Base-by-base conservation (phyloP, 768 basidiomycete species). In the Nidularia pulvinata region DNA sequence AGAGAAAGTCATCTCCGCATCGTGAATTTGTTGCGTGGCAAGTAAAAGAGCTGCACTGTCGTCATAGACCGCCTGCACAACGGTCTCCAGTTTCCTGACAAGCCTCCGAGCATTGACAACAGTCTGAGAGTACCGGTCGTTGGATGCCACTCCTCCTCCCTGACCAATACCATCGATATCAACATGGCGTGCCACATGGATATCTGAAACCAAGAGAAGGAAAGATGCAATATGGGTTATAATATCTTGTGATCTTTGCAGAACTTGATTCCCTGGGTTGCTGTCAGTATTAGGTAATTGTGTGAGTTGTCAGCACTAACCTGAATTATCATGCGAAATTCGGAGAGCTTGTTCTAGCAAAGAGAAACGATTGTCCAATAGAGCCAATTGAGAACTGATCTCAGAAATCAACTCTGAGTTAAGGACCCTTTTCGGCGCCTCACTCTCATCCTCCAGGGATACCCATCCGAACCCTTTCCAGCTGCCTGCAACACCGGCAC, bases 391-490 rank as follows among this genome's bases (percentile, higher is more conserved):
- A 2, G 70, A 59, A 56, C 73, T 77, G 59, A 91, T 67, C 52
- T 88, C 85, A 10, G 70, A 67, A 48, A 88, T 71, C 25, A 82
- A 75, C 19, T 83, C 81, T 2, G 76, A 65, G 16, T 77, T 73
- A 50, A 91, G 68, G 36, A 74, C 61, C 46, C 74, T 76, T 59
- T 71, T 70, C 14, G 84, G 80, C 33, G 74, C 68, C 33, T 76
- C 76, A 16, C 74, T 73, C 6, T 79, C 74, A 33, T 80, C 79
- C 37, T 80, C 78, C 44, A 80, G 65, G 25, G 81, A 75, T 42
- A 89, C 81, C 80, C 87, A 95, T 34, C 93, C 94, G 58, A 92
- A 91, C 10, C 91, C 93, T 59, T 84, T 89, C 93, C 93, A 95
- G 19, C 75, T 73, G 7, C 81, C 91, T 22, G 79, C 92, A 49